phyloP scores from a whole-genome alignment of 2,329 filamentous ascomycete species.

The Elsinoe fawcettii region DNA sequence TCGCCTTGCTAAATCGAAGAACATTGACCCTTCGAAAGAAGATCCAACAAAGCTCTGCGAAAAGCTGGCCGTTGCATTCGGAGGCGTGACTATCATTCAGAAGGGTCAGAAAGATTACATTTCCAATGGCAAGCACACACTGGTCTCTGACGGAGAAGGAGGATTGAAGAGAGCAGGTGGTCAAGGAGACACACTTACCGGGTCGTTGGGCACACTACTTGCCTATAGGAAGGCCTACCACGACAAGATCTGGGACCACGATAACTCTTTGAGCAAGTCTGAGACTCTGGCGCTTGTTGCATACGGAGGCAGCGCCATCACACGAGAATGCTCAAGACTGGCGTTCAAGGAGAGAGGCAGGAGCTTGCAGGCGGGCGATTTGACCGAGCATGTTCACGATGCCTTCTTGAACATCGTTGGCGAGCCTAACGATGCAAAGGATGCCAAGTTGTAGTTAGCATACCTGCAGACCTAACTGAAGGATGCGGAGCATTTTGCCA shows the following conservation, averaged over 20 bases:
- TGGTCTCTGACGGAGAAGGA: slow-evolving; percentile 68
- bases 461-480: not conserved
- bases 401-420: slow-evolving; percentile 77
- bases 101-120: slow-evolving; percentile 81
- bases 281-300: slow-evolving; percentile 67
- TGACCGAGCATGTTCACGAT: slow-evolving; percentile 80
- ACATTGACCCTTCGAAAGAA: slow-evolving; percentile 51
- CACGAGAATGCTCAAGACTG: slow-evolving; percentile 79
- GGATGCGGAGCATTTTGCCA: not conserved
- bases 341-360: slow-evolving; percentile 82
- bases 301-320: slow-evolving; percentile 80
- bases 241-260: slow-evolving; percentile 67
- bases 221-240: slow-evolving; percentile 84
- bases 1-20: slow-evolving; percentile 67
- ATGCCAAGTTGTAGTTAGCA: slow-evolving; percentile 5
- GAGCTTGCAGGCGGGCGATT: slow-evolving; percentile 82
- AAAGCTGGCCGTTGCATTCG: slow-evolving; percentile 67
- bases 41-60: slow-evolving; percentile 52
- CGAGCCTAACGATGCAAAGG: slow-evolving; percentile 36
- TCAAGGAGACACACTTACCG: slow-evolving; percentile 57
- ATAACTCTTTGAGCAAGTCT: slow-evolving; percentile 45
- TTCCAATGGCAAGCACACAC: slow-evolving; percentile 67
- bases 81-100: slow-evolving; percentile 83
- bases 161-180: slow-evolving; percentile 63
- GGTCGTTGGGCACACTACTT: slow-evolving; percentile 77